phyloP scores from a whole-genome alignment of 2,329 filamentous ascomycete species.

The Ciborinia camelliae region DNA sequence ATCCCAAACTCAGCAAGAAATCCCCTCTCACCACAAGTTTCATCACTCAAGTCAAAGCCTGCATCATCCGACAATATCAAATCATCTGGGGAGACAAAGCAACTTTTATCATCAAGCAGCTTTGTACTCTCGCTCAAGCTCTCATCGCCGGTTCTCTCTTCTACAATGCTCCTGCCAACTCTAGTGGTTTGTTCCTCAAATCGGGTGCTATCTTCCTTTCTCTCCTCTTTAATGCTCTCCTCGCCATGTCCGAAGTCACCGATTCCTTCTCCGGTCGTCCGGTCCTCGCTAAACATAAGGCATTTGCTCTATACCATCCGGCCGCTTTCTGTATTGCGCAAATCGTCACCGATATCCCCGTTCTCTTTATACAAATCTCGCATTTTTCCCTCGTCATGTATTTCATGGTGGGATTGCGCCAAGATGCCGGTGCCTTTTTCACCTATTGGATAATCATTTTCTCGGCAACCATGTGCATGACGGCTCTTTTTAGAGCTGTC shows the following conservation, averaged over 20 bases:
- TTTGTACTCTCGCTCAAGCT: constrained; percentile 55
- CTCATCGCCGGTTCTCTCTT: constrained; percentile 65
- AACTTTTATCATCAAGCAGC: constrained; percentile 61
- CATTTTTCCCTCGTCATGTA: constrained; percentile 57
- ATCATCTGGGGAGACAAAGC: constrained; percentile 63
- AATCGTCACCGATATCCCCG: constrained; percentile 51
- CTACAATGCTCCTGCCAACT: constrained; percentile 58
- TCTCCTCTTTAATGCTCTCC: constrained; percentile 58
- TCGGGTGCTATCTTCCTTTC: constrained; percentile 63
- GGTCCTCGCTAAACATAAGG: constrained; percentile 56
- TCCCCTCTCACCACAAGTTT: constrained; percentile 58
- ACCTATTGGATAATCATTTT: constrained; percentile 55
- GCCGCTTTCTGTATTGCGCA: constrained; percentile 57
- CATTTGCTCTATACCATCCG: constrained; percentile 56
- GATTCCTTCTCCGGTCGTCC: constrained; percentile 59
- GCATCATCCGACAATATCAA: constrained; percentile 59
- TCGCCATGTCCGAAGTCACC: constrained; percentile 65
- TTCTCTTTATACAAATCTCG: constrained; percentile 56
- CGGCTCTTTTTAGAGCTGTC: constrained; percentile 49
- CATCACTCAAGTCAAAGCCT: constrained; percentile 52
- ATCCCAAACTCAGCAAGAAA: constrained; percentile 49
- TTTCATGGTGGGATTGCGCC: constrained; percentile 59
- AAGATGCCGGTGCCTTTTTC: constrained; percentile 54
- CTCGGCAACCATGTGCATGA: constrained; percentile 42
- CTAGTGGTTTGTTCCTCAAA: constrained; percentile 60